phyloP scores from a whole-genome alignment of 352 stramenopile genomes.

The Aphanomyces astaci region DNA sequence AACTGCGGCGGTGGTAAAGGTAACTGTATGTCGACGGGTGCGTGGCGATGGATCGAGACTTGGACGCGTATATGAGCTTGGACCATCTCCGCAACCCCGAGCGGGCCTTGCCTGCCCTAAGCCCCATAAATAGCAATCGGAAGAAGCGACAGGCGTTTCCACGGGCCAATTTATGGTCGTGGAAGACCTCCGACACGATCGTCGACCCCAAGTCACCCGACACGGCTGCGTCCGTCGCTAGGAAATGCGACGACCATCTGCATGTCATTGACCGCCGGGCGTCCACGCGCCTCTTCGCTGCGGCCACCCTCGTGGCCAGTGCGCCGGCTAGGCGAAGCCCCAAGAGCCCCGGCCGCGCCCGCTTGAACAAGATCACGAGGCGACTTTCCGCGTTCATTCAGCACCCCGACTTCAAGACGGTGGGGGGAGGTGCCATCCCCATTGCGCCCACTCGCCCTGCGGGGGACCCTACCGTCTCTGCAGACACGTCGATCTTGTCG shows the following conservation, averaged over 20 bases:
- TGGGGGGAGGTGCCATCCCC: not conserved
- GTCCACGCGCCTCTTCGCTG: not conserved
- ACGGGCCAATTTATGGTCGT: slow-evolving; percentile 51
- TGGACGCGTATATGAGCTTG: not conserved
- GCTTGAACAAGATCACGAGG: not conserved
- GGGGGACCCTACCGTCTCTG: not conserved
- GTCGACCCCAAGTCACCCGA: not conserved
- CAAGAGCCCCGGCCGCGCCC: not conserved
- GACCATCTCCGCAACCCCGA: not conserved
- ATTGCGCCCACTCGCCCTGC: not conserved
- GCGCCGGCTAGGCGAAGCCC: not conserved
- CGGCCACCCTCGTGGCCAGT: not conserved
- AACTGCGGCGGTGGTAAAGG: no score
- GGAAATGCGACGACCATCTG: slow-evolving; percentile 33
- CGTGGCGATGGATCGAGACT: not conserved
- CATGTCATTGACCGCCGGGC: slow-evolving; percentile 32
- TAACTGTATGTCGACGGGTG: not conserved
- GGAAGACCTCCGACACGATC: slow-evolving; percentile 28
- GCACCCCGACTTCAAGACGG: not conserved
- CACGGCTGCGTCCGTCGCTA: no score
- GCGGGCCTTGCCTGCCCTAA: not conserved
- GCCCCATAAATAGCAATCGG: not conserved
- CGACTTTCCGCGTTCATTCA: not conserved
- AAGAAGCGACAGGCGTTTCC: slow-evolving; percentile 33
- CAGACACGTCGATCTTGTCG: not conserved